Evolutionary conservation across 352 stramenopile species (phyloP).

Genomic region (Pythium sp.): DNA sequence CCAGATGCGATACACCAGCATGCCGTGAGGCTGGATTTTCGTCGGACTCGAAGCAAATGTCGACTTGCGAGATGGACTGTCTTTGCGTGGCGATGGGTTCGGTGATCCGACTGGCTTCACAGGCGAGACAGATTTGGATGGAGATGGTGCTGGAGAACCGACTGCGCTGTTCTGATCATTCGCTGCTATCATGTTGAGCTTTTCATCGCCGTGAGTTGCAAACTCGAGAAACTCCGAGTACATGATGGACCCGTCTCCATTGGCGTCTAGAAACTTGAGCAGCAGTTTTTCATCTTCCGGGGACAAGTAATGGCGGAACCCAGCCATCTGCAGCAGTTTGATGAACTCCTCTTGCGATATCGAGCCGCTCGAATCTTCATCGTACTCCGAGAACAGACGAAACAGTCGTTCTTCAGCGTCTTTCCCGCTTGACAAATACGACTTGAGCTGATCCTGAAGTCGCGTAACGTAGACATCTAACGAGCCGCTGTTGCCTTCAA

Average conservation of each 20-base stretch:
- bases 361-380: conserved; percentile 48
- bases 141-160: conserved; percentile 15
- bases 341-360: conserved; percentile 67
- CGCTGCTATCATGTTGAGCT: conserved; percentile 23
- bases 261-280: conserved; percentile 66
- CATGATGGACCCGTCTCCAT: conserved; percentile 57
- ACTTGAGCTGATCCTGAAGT: conserved; percentile 52
- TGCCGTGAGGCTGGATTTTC: conserved; percentile 12
- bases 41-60: neutral
- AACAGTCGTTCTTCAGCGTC: conserved; percentile 44
- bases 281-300: conserved; percentile 63
- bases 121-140: conserved; percentile 14
- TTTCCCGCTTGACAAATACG: conserved; percentile 56
- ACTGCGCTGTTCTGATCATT: neutral
- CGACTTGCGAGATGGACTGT: conserved; percentile 11
- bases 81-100: conserved; percentile 12
- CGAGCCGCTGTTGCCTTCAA: conserved; percentile 32
- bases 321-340: conserved; percentile 58
- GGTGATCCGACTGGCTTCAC: conserved; percentile 7
- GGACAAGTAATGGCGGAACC: conserved; percentile 54
- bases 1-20: conserved; percentile 35
- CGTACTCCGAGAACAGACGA: conserved; percentile 51
- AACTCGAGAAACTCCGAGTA: conserved; percentile 73
- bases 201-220: conserved; percentile 39
- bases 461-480: conserved; percentile 58